Percentiles rank a stretch among this genome's conserved stretches.
phyloP scores from a whole-genome alignment of 768 basidiomycete genomes.

The Coprinellus micaceus region DNA sequence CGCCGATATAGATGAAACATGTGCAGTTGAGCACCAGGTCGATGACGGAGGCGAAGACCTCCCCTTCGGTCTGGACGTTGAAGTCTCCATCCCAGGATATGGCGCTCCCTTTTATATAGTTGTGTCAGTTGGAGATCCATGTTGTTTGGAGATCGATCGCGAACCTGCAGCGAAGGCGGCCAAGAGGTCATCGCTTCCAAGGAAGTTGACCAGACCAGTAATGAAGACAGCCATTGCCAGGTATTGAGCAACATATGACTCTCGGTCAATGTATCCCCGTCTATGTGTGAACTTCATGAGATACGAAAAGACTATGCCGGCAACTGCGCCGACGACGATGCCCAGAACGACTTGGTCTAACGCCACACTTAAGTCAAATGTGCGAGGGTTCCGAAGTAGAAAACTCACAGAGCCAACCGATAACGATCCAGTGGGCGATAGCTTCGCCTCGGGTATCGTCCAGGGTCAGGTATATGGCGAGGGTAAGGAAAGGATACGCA shows the following conservation, averaged over 20 bases:
- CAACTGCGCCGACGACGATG: conserved; percentile 57
- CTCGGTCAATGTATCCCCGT: conserved; percentile 32
- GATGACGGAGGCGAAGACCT: conserved; percentile 85
- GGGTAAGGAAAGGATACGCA: conserved; percentile 86
- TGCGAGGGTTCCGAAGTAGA: too few species aligned
- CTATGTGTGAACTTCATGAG: conserved; percentile 54
- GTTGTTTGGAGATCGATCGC: neutral
- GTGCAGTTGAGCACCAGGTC: conserved; percentile 81
- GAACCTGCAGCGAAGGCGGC: conserved; percentile 78
- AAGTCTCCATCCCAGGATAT: conserved; percentile 91
- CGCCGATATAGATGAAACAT: conserved; percentile 84
- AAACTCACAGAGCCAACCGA: conserved; percentile 73
- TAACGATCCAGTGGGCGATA: conserved; percentile 78
- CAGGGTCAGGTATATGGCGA: conserved; percentile 82
- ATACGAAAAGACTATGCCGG: conserved; percentile 56
- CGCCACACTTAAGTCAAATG: neutral
- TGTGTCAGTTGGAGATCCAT: neutral
- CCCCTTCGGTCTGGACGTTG: conserved; percentile 76
- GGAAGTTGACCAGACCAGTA: conserved; percentile 65
- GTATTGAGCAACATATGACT: conserved; percentile 82
- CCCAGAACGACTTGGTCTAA: conserved; percentile 82
- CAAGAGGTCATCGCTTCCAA: conserved; percentile 81
- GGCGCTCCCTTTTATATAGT: conserved; percentile 56
- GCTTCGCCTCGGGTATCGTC: conserved; percentile 62
- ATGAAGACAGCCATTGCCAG: conserved; percentile 65